A percentile compares a stretch with the other conserved stretches of the same genome.
These are phyloP conservation scores for Rehmannia glutinosa DNA, from an alignment of 257 asterid genomes.

Conservation along the genomic window DNA sequence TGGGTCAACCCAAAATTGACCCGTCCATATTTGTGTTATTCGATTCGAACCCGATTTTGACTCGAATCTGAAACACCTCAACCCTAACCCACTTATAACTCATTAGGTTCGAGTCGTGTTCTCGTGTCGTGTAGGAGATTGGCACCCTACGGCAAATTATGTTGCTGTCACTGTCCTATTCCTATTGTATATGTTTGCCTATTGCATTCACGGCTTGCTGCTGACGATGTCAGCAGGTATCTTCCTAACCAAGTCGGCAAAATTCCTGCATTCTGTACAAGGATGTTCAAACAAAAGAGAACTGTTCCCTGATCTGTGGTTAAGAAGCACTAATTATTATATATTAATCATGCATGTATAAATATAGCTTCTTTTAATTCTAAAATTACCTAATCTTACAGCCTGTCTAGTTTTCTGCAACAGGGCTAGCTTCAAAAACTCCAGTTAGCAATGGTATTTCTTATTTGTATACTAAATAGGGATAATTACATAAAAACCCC, in stretches of 20 bases:
- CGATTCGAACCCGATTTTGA: no score
- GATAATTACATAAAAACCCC: no score
- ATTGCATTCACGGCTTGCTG: background rate
- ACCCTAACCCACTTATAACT: no score
- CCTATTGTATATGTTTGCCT: background rate
- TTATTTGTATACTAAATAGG: no score
- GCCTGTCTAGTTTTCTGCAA: background rate
- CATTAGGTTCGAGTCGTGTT: no score
- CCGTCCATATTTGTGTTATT: no score
- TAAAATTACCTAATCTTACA: constrained; percentile 9
- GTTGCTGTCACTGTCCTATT: no score
- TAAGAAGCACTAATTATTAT: background rate
- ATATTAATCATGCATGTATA: no score
- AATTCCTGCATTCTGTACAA: constrained; percentile 24
- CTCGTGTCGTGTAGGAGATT: no score
- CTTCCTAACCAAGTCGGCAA: constrained; percentile 25
- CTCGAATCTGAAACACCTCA: no score
- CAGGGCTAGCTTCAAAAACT: background rate
- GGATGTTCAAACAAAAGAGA: constrained; percentile 24
- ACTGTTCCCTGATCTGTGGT: constrained; percentile 10
- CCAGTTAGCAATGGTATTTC: constrained; percentile 24
- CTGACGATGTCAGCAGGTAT: constrained; percentile 26
- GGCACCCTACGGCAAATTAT: no score
- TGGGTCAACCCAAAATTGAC: no score
- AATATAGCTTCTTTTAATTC: background rate